A percentile compares a stretch with the other conserved stretches of the same genome.
Conservation (phyloP, 129 eudicot species). For the Scalesia atractyloides region DNA sequence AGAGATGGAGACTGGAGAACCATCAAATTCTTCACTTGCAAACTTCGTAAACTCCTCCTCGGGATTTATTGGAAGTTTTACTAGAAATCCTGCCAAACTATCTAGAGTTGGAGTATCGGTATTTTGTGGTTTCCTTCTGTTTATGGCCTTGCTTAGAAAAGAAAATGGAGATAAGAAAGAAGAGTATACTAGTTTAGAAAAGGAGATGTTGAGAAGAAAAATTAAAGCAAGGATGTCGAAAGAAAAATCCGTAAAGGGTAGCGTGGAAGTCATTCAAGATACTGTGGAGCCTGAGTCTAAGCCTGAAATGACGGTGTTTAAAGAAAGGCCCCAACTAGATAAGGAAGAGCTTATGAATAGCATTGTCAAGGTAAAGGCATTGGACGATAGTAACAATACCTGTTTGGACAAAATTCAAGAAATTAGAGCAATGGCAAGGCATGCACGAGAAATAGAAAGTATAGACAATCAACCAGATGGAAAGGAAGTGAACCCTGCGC, state of each 20-base stretch:
- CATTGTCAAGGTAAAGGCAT: conserved; percentile 54
- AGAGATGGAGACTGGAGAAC: neutral
- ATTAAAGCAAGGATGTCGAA: conserved; percentile 60
- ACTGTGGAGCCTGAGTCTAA: conserved; percentile 37
- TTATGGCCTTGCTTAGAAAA: conserved; percentile 39
- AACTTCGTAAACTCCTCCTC: conserved; percentile 5
- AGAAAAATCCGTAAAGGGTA: conserved; percentile 47
- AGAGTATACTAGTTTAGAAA: conserved; percentile 55
- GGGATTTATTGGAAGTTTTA: conserved; percentile 27
- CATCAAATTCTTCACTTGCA: conserved; percentile 37
- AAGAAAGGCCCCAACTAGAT: conserved; percentile 59
- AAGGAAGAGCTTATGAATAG: conserved; percentile 55
- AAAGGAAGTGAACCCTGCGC: conserved; percentile 20
- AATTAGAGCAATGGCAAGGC: conserved; percentile 76
- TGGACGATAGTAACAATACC: conserved; percentile 21
- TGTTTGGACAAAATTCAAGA: conserved; percentile 54
- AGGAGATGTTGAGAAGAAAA: conserved; percentile 90
- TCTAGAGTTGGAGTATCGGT: conserved; percentile 51
- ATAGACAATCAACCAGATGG: conserved; percentile 21
- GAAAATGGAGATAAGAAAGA: conserved; percentile 31
- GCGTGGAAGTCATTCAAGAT: conserved; percentile 60
- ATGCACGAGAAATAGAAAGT: conserved; percentile 67
- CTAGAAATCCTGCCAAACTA: conserved; percentile 33
- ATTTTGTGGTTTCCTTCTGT: conserved; percentile 51
- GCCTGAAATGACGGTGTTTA: conserved; percentile 19